Evolutionary conservation across 2,329 filamentous ascomycete species (phyloP), one percentile per base, ranked within the genome.

Genomic region (Neopestalotiopsis rosae): DNA sequence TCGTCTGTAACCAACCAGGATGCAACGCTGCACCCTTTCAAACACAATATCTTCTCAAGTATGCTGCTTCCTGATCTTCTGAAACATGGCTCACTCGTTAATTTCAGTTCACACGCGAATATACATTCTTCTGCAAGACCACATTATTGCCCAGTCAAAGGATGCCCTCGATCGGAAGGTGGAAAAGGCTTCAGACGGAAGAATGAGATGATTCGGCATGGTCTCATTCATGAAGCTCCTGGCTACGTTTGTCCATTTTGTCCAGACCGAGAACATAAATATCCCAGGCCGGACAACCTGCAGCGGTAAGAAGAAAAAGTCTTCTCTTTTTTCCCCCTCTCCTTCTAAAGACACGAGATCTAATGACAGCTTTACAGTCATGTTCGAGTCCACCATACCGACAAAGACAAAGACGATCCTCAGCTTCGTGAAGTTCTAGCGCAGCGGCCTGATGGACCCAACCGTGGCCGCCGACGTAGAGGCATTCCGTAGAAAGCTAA

Each of bases 221-320:
- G 95, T 1, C 87, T 98, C 3, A 95, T 98, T 3, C 96, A 99
- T 77, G 91, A 94, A 72, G 97, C 94, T 7, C 96, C 96, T 1
- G 95, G 95, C 69, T 98, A 98, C 76, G 90, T 97, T 38, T 99
- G 96, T 79, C 96, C 96, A 0, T 98, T 98, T 78, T 98, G 96
- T 79, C 92, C 94, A 1, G 94, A 97, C 75, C 88, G 94, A 73
- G 94, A 98, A 78, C 95, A 98, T 79, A 95, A 92, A 78, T 98
- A 98, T 79, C 96, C 96, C 3, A 87, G 96, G 74, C 95, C 96
- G 40, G 96, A 99, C 79, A 98, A 98, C 84, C 83, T 99, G 68
- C 95, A 98, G 84, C 90, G 94, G 79, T 96, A 99, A 24, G 24
- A 3, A 3, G 24, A 3, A 24, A 24, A 2, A 24, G 2, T 80